phyloP scores from a whole-genome alignment of 2,329 filamentous ascomycete species.

The Ilyonectria robusta region DNA sequence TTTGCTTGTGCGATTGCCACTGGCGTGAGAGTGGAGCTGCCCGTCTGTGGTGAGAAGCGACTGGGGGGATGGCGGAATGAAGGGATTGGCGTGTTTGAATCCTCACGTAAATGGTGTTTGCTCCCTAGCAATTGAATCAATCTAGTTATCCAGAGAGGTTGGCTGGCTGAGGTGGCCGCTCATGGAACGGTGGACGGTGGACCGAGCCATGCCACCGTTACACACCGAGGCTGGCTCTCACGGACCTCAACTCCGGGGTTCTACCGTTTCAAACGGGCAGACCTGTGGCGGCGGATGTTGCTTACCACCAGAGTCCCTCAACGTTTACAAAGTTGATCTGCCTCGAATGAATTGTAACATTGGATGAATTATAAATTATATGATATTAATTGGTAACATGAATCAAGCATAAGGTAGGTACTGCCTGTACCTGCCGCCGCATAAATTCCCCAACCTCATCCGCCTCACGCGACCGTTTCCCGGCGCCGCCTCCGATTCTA shows the following conservation, averaged over 20 bases:
- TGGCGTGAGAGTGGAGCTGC: neutral
- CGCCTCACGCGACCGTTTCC: slow-evolving; percentile 42
- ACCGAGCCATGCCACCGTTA: neutral
- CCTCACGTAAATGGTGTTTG: slow-evolving; percentile 15
- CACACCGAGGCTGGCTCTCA: neutral
- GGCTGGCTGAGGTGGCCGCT: neutral
- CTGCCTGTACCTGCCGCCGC: too few species aligned
- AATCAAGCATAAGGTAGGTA: neutral
- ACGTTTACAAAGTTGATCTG: neutral
- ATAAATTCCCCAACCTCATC: slow-evolving; percentile 16
- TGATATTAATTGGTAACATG: neutral
- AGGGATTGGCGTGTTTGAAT: slow-evolving; percentile 22
- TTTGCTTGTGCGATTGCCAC: slow-evolving; percentile 4
- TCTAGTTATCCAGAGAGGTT: neutral
- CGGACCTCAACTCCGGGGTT: neutral
- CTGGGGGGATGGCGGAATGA: slow-evolving; percentile 11
- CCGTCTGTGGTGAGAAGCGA: neutral
- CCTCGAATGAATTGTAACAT: neutral
- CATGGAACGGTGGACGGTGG: slow-evolving; percentile 1
- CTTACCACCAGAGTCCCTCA: neutral
- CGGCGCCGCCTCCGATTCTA: slow-evolving; percentile 32
- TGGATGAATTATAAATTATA: neutral
- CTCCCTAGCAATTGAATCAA: slow-evolving; percentile 21
- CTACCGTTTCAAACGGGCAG: slow-evolving; percentile 4
- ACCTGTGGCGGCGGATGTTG: neutral